phyloP scores from a whole-genome alignment of 352 stramenopile genomes.

The Globisporangium viniferum region DNA sequence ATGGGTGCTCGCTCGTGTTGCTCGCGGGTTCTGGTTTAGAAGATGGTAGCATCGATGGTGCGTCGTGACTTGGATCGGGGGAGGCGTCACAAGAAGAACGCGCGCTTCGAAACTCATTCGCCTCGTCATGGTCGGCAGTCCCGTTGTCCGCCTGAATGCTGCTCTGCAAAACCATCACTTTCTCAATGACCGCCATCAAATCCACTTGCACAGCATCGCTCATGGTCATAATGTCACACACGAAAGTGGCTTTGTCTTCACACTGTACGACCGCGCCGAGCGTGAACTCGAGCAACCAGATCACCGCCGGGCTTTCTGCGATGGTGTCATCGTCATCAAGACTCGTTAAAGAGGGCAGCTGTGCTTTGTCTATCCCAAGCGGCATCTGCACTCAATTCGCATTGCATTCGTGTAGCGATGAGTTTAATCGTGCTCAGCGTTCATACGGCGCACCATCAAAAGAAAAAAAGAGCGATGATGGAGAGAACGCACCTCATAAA shows the following conservation, averaged over 20 bases:
- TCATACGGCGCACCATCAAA: not conserved
- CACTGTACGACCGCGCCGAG: slow-evolving; percentile 57
- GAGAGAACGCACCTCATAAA: slow-evolving; percentile 45
- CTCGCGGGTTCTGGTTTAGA: not conserved
- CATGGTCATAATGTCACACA: slow-evolving; percentile 67
- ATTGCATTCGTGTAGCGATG: too few species aligned
- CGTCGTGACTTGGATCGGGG: not conserved
- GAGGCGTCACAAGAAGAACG: not conserved
- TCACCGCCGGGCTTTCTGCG: slow-evolving; percentile 10
- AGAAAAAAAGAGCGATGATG: not conserved
- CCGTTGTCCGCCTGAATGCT: not conserved
- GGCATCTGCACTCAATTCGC: slow-evolving; percentile 15
- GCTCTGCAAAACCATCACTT: slow-evolving; percentile 29
- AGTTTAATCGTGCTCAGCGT: not conserved
- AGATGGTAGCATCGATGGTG: not conserved
- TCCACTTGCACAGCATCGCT: slow-evolving; percentile 53
- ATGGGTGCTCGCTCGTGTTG: not conserved
- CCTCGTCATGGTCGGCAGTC: not conserved
- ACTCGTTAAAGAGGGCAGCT: slow-evolving; percentile 10
- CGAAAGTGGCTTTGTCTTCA: slow-evolving; percentile 47
- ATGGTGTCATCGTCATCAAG: slow-evolving; percentile 6
- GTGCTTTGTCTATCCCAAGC: slow-evolving; percentile 18
- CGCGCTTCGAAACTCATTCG: not conserved
- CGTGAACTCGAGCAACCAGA: slow-evolving; percentile 36
- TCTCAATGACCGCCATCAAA: slow-evolving; percentile 68